Conservation (phyloP, 441 rosid genomes). For the Populus tomentosa region DNA sequence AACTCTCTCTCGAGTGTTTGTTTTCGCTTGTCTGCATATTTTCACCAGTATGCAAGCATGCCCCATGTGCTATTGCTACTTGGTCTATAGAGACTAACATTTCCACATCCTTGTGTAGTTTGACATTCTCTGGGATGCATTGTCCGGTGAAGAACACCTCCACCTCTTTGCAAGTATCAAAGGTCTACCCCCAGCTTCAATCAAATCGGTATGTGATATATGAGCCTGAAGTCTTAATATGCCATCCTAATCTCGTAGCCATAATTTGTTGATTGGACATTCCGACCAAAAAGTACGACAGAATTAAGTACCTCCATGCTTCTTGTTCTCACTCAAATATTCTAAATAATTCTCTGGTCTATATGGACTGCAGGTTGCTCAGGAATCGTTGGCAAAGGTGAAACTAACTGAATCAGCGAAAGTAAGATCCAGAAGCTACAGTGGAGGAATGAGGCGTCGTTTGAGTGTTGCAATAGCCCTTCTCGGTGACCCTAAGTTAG, state of each 20-base stretch:
- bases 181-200: conserved; percentile 64
- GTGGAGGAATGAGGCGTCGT: conserved; percentile 97
- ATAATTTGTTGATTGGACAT: too few relatives aligned
- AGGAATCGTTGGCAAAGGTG: conserved; percentile 69
- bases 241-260: neutral
- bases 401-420: conserved; percentile 58
- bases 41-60: neutral
- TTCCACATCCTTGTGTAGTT: conserved; percentile 9
- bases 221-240: neutral
- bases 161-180: conserved; percentile 79
- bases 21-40: neutral
- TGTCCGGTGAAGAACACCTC: conserved; percentile 88
- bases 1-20: neutral
- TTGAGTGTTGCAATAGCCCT: conserved; percentile 91
- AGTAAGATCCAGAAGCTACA: conserved; percentile 84
- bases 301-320: neutral
- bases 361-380: conserved; percentile 39
- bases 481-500: conserved; percentile 83
- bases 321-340: neutral
- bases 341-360: neutral
- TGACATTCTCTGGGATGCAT: too few relatives aligned
- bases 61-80: neutral
- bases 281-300: neutral
- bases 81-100: conserved; percentile 12
- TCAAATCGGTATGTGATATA: conserved; percentile 45